These are phyloP conservation scores for Kernera saxatilis DNA, from an alignment of 345 rosid genomes.

Conservation along the genomic window DNA sequence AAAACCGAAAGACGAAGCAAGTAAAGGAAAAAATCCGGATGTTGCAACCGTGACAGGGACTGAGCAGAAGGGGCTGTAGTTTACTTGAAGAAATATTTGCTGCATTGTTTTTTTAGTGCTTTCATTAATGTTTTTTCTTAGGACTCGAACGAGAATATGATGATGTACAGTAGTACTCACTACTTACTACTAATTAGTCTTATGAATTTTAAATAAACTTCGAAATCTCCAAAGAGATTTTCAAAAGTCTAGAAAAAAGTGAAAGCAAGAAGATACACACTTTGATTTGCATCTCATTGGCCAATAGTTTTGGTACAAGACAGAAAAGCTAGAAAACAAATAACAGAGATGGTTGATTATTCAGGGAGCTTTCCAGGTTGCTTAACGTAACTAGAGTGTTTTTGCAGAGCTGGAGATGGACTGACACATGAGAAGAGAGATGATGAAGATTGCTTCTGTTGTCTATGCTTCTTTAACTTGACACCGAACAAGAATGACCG, in stretches of 20 bases:
- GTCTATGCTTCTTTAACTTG: conserved; percentile 55
- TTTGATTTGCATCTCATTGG: conserved; percentile 1
- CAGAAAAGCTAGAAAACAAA: background rate
- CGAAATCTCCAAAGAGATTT: background rate
- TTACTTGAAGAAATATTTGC: background rate
- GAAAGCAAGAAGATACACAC: conserved; percentile 1
- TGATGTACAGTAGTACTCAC: conserved; percentile 25
- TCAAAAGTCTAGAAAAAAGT: background rate
- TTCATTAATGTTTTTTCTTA: conserved; percentile 10
- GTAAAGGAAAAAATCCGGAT: conserved; percentile 18
- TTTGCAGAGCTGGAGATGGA: conserved; percentile 53
- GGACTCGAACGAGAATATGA: conserved; percentile 16
- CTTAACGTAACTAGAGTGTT: conserved; percentile 35
- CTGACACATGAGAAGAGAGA: conserved; percentile 53
- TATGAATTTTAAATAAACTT: conserved; percentile 8
- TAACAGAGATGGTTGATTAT: conserved; percentile 1
- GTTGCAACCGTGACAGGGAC: conserved; percentile 24
- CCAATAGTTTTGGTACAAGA: background rate
- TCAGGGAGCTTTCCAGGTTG: conserved; percentile 22
- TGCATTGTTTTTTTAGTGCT: conserved; percentile 1
- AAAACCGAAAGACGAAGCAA: conserved; percentile 21
- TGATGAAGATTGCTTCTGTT: conserved; percentile 38
- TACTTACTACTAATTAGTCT: conserved; percentile 19
- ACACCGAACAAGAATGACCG: conserved; percentile 89
- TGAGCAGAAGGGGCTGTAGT: conserved; percentile 13